phyloP scores from a whole-genome alignment of 306 rosid species.

The Prunus mongolica region DNA sequence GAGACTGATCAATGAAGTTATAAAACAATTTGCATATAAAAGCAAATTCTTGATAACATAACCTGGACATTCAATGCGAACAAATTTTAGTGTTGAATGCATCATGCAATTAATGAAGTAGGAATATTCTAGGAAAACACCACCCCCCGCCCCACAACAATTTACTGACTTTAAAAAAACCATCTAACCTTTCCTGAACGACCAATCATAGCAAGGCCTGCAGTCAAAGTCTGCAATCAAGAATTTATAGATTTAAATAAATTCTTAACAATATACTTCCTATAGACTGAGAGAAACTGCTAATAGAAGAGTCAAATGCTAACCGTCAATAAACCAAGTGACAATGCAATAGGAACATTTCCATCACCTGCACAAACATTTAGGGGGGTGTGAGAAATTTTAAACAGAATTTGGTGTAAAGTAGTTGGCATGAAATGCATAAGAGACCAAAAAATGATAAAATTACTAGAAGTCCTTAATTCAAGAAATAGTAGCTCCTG shows the following conservation, averaged over 20 bases:
- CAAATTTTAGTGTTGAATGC: neutral
- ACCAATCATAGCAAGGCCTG: constrained; percentile 69
- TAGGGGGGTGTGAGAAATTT: neutral
- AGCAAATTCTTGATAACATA: neutral
- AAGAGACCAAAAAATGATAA: neutral
- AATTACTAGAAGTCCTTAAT: neutral
- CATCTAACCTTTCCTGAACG: constrained; percentile 64
- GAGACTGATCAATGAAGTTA: constrained; percentile 5
- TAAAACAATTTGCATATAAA: neutral
- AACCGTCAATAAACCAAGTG: constrained; percentile 93
- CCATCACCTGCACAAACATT: constrained; percentile 66
- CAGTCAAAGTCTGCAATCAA: constrained; percentile 76
- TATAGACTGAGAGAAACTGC: constrained; percentile 5
- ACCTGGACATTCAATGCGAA: neutral
- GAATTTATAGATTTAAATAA: neutral
- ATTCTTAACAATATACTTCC: neutral
- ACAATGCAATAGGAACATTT: constrained; percentile 63
- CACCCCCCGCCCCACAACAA: neutral
- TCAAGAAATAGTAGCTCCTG: neutral
- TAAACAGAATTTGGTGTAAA: neutral
- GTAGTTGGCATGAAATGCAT: neutral
- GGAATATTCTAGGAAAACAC: neutral
- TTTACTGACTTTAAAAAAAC: neutral
- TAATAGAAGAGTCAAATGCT: constrained; percentile 22
- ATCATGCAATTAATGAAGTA: neutral